These are phyloP conservation scores for Cladosporium sp. DNA, from an alignment of 2,329 filamentous ascomycete genomes.

Conservation along the genomic window DNA sequence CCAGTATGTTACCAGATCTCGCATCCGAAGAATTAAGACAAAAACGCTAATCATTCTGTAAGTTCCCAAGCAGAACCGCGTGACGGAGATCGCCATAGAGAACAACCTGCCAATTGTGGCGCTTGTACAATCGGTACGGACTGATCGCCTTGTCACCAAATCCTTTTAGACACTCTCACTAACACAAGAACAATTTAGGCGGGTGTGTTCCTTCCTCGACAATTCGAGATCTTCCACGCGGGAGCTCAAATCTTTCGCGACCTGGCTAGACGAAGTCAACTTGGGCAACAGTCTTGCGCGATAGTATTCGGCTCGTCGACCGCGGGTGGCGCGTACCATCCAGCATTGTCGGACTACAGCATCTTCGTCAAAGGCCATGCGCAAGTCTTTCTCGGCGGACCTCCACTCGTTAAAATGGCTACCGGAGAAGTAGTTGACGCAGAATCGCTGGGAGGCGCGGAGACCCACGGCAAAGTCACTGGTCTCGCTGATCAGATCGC, in stretches of 20 bases:
- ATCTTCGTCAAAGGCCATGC: slow-evolving; percentile 48
- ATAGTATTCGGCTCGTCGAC: slow-evolving; percentile 51
- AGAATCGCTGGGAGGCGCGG: slow-evolving; percentile 48
- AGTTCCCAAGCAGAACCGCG: not conserved
- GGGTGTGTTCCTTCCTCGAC: slow-evolving; percentile 42
- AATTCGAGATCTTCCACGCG: slow-evolving; percentile 50
- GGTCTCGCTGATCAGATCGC: slow-evolving; percentile 50
- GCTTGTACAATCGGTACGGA: not conserved
- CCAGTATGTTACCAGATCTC: not conserved
- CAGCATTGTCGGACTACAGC: slow-evolving; percentile 47
- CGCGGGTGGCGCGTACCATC: slow-evolving; percentile 47
- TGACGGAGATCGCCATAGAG: not conserved
- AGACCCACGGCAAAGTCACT: slow-evolving; percentile 45
- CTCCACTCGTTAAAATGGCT: slow-evolving; percentile 51
- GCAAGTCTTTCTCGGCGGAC: slow-evolving; percentile 49
- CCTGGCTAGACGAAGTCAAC: slow-evolving; percentile 42
- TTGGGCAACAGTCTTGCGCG: slow-evolving; percentile 46
- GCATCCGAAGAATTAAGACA: too few species aligned
- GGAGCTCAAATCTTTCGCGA: slow-evolving; percentile 47
- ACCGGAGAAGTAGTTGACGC: slow-evolving; percentile 48
- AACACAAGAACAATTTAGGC: not conserved
- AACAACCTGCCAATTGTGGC: not conserved
- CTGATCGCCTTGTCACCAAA: not conserved
- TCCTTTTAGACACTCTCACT: not conserved
- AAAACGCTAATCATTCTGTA: not conserved